Percentiles rank a stretch among this genome's conserved stretches.
phyloP scores from a whole-genome alignment of 2,329 filamentous ascomycete species.

The Penicillium sp. region DNA sequence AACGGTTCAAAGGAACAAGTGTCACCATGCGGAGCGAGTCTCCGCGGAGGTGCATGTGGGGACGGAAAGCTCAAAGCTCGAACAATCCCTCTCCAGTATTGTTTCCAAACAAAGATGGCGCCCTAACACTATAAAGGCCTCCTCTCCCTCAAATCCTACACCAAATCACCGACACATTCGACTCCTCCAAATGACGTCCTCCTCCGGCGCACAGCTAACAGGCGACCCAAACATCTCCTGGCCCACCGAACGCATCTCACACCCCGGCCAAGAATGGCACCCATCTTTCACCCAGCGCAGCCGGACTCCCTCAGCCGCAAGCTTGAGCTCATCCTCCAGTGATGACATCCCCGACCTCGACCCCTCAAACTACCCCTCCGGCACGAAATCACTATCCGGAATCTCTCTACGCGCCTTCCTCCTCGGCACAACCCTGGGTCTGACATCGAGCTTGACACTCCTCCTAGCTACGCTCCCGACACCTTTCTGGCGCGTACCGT shows the following conservation, averaged over 20 bases:
- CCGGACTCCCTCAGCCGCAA: slow-evolving; percentile 4
- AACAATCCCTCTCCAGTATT: not conserved
- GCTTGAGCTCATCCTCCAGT: slow-evolving; percentile 5
- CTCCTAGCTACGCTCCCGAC: slow-evolving; percentile 29
- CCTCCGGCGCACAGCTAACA: slow-evolving; percentile 15
- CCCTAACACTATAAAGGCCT: not conserved
- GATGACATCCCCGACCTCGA: slow-evolving; percentile 24
- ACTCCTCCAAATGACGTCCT: slow-evolving; percentile 8
- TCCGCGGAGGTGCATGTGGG: not conserved
- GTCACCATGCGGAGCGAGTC: not conserved
- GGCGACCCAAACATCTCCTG: slow-evolving; percentile 19
- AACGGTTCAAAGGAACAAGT: not conserved
- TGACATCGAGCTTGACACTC: slow-evolving; percentile 31
- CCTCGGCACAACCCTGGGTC: slow-evolving; percentile 43
- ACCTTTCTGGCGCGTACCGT: slow-evolving; percentile 57
- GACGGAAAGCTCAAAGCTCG: not conserved
- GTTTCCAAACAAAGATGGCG: not conserved
- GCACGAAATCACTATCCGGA: slow-evolving; percentile 43
- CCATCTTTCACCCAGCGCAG: slow-evolving; percentile 12
- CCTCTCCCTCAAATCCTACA: not conserved
- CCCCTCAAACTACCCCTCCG: slow-evolving; percentile 35
- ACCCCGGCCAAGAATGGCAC: slow-evolving; percentile 16
- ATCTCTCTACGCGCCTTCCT: slow-evolving; percentile 47
- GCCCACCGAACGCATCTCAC: slow-evolving; percentile 11
- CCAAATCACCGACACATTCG: not conserved